Conservation (phyloP, 106 monocot species). For the Acanthochlamys bracteata region DNA sequence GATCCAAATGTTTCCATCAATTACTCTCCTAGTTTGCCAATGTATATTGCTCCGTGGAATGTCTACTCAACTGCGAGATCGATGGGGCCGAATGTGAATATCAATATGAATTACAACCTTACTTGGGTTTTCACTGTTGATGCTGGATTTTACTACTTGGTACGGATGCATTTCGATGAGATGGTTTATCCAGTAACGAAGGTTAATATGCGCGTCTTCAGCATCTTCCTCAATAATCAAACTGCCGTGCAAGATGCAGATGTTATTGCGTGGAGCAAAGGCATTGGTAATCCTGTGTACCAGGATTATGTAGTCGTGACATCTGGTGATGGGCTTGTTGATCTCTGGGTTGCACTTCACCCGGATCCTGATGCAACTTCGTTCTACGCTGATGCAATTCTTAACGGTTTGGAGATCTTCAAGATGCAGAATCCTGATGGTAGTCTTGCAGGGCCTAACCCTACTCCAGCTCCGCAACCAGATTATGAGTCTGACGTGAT, state of each 20-base stretch:
- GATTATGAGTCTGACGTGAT: slow-evolving; percentile 7
- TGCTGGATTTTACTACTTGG: slow-evolving; percentile 53
- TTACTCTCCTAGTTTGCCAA: slow-evolving; percentile 18
- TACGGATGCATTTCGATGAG: slow-evolving; percentile 79
- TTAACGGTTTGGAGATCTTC: slow-evolving; percentile 59
- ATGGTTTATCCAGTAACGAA: slow-evolving; percentile 44
- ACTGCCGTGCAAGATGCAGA: slow-evolving; percentile 30
- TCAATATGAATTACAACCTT: slow-evolving; percentile 64
- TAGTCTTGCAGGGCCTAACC: slow-evolving; percentile 50
- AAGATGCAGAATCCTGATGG: slow-evolving; percentile 27
- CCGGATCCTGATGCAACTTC: slow-evolving; percentile 18
- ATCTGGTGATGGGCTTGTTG: slow-evolving; percentile 23
- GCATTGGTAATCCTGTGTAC: slow-evolving; percentile 37
- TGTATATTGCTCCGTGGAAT: slow-evolving; percentile 45
- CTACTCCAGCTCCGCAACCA: slow-evolving; percentile 1
- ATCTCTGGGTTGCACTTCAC: slow-evolving; percentile 49
- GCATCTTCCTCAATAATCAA: slow-evolving; percentile 47
- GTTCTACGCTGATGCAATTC: slow-evolving; percentile 34
- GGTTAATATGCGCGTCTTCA: slow-evolving; percentile 34
- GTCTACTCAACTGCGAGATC: slow-evolving; percentile 68
- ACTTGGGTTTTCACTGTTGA: slow-evolving; percentile 62
- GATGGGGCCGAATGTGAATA: slow-evolving; percentile 32
- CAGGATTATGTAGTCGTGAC: slow-evolving; percentile 32
- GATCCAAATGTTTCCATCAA: slow-evolving; percentile 49
- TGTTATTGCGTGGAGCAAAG: slow-evolving; percentile 30